Conservation (phyloP, 495 filamentous ascomycete genomes). For the Xylaria longipes region DNA sequence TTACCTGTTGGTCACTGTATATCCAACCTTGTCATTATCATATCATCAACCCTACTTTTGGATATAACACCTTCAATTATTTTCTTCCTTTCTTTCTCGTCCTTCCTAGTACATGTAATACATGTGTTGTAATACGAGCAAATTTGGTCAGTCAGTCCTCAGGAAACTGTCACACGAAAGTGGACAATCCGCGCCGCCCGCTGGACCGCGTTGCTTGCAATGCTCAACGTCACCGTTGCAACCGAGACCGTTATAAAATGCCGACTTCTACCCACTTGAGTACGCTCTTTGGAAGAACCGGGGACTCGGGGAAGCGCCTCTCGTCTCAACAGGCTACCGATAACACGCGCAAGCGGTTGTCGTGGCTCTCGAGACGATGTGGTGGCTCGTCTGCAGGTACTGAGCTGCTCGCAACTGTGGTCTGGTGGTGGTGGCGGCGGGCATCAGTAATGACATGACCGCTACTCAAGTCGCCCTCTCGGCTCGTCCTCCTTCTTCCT, state of each 20-base stretch:
- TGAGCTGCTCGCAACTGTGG: not conserved
- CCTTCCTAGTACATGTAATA: not conserved
- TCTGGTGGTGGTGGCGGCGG: conserved; percentile 11
- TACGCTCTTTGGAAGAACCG: conserved; percentile 26
- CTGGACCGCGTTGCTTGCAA: not conserved
- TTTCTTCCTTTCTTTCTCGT: not conserved
- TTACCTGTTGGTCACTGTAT: not conserved
- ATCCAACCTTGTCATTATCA: not conserved
- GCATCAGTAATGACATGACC: conserved; percentile 9
- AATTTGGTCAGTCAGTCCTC: conserved; percentile 6
- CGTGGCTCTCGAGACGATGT: not conserved
- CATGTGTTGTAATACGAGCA: not conserved
- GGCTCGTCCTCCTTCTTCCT: not conserved
- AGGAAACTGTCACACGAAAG: conserved; percentile 24
- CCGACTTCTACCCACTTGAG: conserved; percentile 26
- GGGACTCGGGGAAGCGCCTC: conserved; percentile 14
- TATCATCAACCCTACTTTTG: not conserved
- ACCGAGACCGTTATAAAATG: conserved; percentile 22
- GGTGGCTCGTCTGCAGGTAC: conserved; percentile 13
- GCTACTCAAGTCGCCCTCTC: not conserved
- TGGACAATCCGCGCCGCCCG: conserved; percentile 16
- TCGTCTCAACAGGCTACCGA: not conserved
- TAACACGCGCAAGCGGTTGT: conserved; percentile 19
- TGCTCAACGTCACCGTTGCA: not conserved
- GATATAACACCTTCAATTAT: not conserved